These are phyloP conservation scores for Boeremia lycopersici DNA, from an alignment of 2,329 filamentous ascomycete species.

Conservation along the genomic window DNA sequence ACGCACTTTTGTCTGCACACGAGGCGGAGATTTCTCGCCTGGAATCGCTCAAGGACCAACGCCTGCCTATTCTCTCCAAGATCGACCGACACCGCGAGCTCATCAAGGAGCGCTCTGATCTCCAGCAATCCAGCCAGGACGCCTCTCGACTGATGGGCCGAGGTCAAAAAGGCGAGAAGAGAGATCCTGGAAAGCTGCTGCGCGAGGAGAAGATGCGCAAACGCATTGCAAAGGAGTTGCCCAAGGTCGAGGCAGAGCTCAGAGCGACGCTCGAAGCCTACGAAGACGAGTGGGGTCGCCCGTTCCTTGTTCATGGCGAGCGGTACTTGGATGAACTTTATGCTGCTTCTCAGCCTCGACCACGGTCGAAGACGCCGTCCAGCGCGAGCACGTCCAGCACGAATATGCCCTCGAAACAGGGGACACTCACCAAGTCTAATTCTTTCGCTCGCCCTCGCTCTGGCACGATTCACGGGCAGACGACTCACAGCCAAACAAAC, in stretches of 20 bases:
- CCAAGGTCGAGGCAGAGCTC: slow-evolving; percentile 83
- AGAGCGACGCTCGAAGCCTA: slow-evolving; percentile 80
- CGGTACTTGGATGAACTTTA: slow-evolving; percentile 88
- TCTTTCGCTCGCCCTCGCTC: slow-evolving; percentile 34
- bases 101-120: slow-evolving; percentile 83
- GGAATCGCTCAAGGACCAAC: slow-evolving; percentile 82
- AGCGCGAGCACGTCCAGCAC: slow-evolving; percentile 65
- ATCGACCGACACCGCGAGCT: slow-evolving; percentile 84
- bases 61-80: slow-evolving; percentile 79
- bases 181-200: slow-evolving; percentile 90
- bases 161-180: slow-evolving; percentile 89
- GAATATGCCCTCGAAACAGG: slow-evolving; percentile 39
- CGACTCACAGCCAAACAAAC: slow-evolving; percentile 46
- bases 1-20: slow-evolving; percentile 91
- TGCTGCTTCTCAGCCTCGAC: slow-evolving; percentile 55
- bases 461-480: slow-evolving; percentile 49
- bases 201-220: slow-evolving; percentile 99
- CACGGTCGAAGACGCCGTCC: slow-evolving; percentile 58
- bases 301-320: slow-evolving; percentile 91
- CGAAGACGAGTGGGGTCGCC: slow-evolving; percentile 92
- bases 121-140: slow-evolving; percentile 90
- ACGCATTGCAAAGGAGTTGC: slow-evolving; percentile 92
- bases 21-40: slow-evolving; percentile 87
- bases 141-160: slow-evolving; percentile 91
- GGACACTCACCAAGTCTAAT: slow-evolving; percentile 35